Evolutionary conservation across 1,284 basidiomycete genomes (phyloP), one percentile per base, ranked within the genome.

Genomic region (Boletus albobrunnescens): DNA sequence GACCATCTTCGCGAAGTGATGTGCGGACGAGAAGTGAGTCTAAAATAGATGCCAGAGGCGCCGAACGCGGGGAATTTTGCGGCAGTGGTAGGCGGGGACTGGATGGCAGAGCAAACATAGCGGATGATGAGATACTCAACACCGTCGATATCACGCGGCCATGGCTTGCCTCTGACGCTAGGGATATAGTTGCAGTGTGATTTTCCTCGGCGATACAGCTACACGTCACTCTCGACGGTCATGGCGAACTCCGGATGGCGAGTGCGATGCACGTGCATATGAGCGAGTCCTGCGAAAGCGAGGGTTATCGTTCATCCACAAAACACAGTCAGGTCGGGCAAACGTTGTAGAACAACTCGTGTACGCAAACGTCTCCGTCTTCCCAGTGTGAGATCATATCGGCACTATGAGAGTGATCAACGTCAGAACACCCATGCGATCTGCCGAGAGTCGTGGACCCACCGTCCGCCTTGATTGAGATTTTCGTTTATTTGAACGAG

Each of bases 401-500:
- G 13, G 66, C 75, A 49, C 74, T 76, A 52, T 39, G 38, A 43
- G 36, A 45, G 41, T 16, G 46, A 37, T 36, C 37, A n/a, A 36
- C 4, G 24, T 57, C 49, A 57, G 47, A 19, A 22, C 16, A n/a
- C 33, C 38, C 20, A 28, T 42, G 41, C 11, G 17, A 47, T 45
- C 49, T 23, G 33, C n/a, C 22, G 7, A 26, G 36, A 36, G 37
- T 45, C 38, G 28, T 38, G 16, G 14, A 46, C 44, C 41, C 78
- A 88, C 87, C 87, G 78, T 58, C 84, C 85, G 47, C 86, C 87
- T 65, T 91, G 87, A 6, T 84, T 84, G 48, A 79, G 69, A 59
- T 90, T 90, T 71, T 89, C 85, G 63, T 81, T 86, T 53, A 88
- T 82, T 60, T 89, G 87, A 33, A 87, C 87, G 44, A 88, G 71